Conservation (phyloP, 2,329 filamentous ascomycete species). For the Aspergillus eucalypticola region DNA sequence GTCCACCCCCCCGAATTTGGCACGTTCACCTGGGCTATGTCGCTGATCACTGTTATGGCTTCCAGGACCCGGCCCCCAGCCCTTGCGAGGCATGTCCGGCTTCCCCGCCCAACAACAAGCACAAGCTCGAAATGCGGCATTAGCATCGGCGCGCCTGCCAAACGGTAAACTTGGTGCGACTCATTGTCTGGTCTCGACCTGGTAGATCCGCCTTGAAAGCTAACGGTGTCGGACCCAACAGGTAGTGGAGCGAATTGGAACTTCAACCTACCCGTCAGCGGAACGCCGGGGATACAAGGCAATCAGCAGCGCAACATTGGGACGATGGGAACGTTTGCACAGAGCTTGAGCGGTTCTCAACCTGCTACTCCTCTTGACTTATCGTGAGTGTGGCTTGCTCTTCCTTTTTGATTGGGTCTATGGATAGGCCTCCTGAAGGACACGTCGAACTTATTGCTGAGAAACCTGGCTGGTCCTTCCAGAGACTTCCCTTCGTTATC, state of each 20-base stretch:
- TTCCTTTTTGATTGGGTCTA: background rate
- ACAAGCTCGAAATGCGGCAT: conserved; percentile 48
- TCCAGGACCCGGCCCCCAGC: conserved; percentile 52
- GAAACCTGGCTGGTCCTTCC: conserved; percentile 8
- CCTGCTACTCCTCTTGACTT: conserved; percentile 56
- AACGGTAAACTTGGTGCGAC: conserved; percentile 57
- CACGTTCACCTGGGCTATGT: background rate
- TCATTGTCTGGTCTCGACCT: background rate
- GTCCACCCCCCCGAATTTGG: conserved; percentile 1
- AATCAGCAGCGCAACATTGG: conserved; percentile 54
- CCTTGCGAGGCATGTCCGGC: conserved; percentile 55
- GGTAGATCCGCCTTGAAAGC: conserved; percentile 16
- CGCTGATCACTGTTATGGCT: conserved; percentile 17
- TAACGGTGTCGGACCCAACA: conserved; percentile 30
- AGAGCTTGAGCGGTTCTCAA: conserved; percentile 57
- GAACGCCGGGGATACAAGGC: conserved; percentile 52
- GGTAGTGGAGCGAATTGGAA: conserved; percentile 60
- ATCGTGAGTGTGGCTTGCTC: conserved; percentile 50
- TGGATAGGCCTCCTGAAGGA: background rate
- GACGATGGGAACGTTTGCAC: conserved; percentile 57
- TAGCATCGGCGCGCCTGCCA: conserved; percentile 52
- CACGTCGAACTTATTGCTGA: conserved; percentile 9
- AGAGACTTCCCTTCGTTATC: conserved; percentile 66
- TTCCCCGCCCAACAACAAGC: conserved; percentile 56
- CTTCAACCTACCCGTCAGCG: conserved; percentile 57